Base-by-base conservation (phyloP, 495 filamentous ascomycete species). In the Trichoderma parareesei region DNA sequence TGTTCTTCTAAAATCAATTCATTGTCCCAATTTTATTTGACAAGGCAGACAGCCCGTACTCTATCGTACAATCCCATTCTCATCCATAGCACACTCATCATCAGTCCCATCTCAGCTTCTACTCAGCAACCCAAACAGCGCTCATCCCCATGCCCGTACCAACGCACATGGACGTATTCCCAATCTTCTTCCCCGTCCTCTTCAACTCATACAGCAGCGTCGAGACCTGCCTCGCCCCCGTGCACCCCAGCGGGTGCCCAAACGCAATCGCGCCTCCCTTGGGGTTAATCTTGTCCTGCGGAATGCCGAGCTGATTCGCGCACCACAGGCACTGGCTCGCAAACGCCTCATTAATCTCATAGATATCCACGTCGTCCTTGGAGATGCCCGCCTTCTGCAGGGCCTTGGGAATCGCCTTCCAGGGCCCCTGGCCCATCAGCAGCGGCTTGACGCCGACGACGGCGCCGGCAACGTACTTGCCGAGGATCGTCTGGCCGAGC, bases 241-340 rank as follows among this genome's bases (percentile, higher is more conserved):
- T 98, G 75, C 91, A 95, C 43, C 94, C 94, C 20, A 98, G 83
- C 7, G 94, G 94, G 82, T 98, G 94, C 6, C 94, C 94, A 71
- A 98, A 97, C n/a, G 94, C 94, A 74, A 98, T 98, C 38, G 95
- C 95, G 64, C 94, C 93, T 63, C 94, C 94, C 83, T 97, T 97
- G 49, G 93, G 94, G 81, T 98, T 98, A 70, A 98, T 84, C 84
- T 96, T 96, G 68, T 85, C 82, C 68, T 76, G 64, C 67, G 91
- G 89, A 57, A 98, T 71, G 38, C 88, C 89, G 18, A 98, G 86
- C 82, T 97, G 90, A 71, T 92, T 88, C 59, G 87, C 82, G 78
- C 95, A 98, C 88, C 89, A 97, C 61, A 98, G 78, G 71, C 92
- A 97, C 82, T 98, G 94, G 63, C 84, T 88, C 16, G 94, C 94